Base-by-base conservation (phyloP, 2,329 filamentous ascomycete species). In the Aureobasidium sp. region DNA sequence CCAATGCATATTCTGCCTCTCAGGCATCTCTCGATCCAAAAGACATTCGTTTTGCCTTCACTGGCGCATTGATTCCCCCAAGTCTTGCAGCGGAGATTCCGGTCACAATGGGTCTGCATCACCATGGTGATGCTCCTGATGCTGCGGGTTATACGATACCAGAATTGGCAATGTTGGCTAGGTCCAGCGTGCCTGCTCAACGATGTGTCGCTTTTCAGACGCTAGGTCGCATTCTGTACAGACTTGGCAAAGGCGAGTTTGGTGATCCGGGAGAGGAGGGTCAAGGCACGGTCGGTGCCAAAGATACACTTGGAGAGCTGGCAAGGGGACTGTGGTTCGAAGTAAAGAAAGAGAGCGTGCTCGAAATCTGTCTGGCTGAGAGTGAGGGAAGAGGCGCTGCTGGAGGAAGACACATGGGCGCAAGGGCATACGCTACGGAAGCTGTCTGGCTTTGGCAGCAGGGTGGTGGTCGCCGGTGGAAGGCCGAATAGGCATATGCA, bases 71-170 rank as follows among this genome's bases (percentile, higher is more conserved):
- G 3, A 81, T 99, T 13, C 85, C 93, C 0, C 94, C 94, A 0
- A 81, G 85, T 53, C 82, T 85, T 37, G 86, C 91, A 30, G 82
- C 91, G 60, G 79, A 83, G 2, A 85, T 97, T 30, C 89, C 93
- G 6, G 84, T 85, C 0, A 86, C 85, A 13, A 84, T 87, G 63
- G 94, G 94, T 0, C 81, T 99, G 16, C 94, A 99, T 73, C 93
- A 99, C 73, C 94, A 99, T 73, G 91, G 89, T 65, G 85, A 92
- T 62, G 92, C 93, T 1, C 94, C 94, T 16, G 91, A 96, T 74
- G 90, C 92, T 1, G 94, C 94, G 0, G 94, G 94, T 0, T 99
- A 99, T 75, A 97, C 94, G 0, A 83, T 99, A 34, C 85, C 86
- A 0, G 94, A 99, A 74, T 80, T 99, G 1, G 87, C 91, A 1